Evolutionary conservation across 2,329 filamentous ascomycete genomes (phyloP), one percentile per base, ranked within the genome.

Genomic region (Nemania abortiva): DNA sequence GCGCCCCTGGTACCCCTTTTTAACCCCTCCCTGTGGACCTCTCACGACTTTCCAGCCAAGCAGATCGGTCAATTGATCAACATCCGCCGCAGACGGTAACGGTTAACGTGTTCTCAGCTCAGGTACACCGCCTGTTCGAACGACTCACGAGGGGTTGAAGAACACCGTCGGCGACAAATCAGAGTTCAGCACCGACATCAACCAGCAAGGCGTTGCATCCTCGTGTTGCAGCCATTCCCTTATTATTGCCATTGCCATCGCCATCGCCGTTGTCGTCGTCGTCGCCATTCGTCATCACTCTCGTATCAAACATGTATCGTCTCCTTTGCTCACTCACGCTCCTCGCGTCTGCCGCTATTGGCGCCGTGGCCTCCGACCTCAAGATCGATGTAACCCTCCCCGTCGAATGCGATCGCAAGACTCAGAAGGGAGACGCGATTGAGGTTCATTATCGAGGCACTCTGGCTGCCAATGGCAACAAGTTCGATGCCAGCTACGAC

Each of bases 371-470:
- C 58, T 79, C 82, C 68, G 88, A 91, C 74, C 88, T 97, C 74
- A 88, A 92, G 81, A 92, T 97, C 79, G 90, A 97, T 73, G 89
- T 93, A 74, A 92, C 90, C 60, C 86, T 89, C 68, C 84, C 88
- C 29, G 91, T 92, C 72, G 89, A 93, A 74, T 98, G 95, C 85
- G 89, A 89, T 59, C 91, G 94, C 81, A 95, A 93, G 84, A 92
- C 89, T 18, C 77, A 87, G 77, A 88, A 87, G 70, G 94, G 94
- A 74, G 95, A 98, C 83, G 89, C 85, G 72, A 90, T 98, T 78
- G 85, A 90, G 64, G 94, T 98, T 77, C 94, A 98, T 85, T 98
- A 98, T 86, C 88, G 88, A 65, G 95, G 95, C 75, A 96, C 92
- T 1, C 88, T 98, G 37, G 87, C 89, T 70, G 83, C 84, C 60